phyloP scores from a whole-genome alignment of 2,329 filamentous ascomycete species.

The Seiridium cupressi region DNA sequence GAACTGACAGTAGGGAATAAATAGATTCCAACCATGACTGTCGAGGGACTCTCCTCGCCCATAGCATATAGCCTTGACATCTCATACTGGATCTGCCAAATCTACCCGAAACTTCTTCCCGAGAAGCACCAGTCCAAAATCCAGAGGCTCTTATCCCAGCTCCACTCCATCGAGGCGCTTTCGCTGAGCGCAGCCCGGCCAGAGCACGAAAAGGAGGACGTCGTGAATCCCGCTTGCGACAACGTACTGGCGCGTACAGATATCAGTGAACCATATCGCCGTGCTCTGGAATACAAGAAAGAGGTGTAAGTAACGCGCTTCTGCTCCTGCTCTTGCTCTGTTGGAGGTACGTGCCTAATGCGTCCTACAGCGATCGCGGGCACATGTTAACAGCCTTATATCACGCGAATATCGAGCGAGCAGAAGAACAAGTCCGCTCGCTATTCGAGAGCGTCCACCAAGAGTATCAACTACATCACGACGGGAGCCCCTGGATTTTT shows the following conservation, averaged over 20 bases:
- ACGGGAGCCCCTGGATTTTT: not conserved
- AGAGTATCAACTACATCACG: not conserved
- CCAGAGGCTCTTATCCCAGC: not conserved
- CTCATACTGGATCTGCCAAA: conserved; percentile 7
- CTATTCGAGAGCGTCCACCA: not conserved
- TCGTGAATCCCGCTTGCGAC: not conserved
- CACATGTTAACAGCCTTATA: not conserved
- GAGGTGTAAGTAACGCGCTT: not conserved
- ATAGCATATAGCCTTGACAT: conserved; percentile 7
- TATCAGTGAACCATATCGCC: not conserved
- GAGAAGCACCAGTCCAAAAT: not conserved
- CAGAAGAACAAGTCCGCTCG: not conserved
- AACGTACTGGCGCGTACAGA: conserved; percentile 2
- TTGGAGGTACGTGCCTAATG: not conserved
- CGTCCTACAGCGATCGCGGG: not conserved
- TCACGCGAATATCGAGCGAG: not conserved
- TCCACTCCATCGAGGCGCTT: conserved; percentile 7
- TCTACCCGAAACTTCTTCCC: conserved; percentile 2
- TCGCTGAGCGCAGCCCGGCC: conserved; percentile 2
- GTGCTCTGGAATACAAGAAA: conserved; percentile 7
- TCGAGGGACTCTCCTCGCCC: not conserved
- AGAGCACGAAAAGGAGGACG: not conserved
- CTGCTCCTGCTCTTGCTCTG: not conserved
- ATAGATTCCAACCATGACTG: conserved; percentile 5
- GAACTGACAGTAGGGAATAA: too few species aligned